Percentiles rank a stretch among this genome's conserved stretches.
phyloP scores from a whole-genome alignment of 1,284 basidiomycete species.

The Apiotrichum gamsii region DNA sequence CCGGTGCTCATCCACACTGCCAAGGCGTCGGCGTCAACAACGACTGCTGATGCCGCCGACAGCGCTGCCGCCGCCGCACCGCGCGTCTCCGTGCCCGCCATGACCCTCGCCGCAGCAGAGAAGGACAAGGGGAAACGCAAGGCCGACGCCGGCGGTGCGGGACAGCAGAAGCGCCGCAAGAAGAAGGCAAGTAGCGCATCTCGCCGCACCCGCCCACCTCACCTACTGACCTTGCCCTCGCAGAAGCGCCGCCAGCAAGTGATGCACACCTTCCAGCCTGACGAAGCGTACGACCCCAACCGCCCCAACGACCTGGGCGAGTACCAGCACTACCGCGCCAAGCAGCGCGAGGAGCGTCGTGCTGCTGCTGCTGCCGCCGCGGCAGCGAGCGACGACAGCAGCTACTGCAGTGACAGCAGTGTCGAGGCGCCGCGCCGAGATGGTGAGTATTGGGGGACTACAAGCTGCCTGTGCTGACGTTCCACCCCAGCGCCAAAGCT shows the following conservation, averaged over 20 bases:
- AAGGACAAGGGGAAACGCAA: constrained; percentile 16
- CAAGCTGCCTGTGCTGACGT: constrained; percentile 8
- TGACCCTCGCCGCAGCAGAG: constrained; percentile 31
- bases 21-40: not conserved
- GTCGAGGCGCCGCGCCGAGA: constrained; percentile 43
- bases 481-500: constrained; percentile 43
- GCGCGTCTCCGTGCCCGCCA: constrained; percentile 32
- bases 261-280: constrained; percentile 40
- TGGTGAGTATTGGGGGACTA: too few species aligned
- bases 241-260: constrained; percentile 15
- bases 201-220: not conserved
- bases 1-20: constrained; percentile 4
- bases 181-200: constrained; percentile 27
- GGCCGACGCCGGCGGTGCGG: constrained; percentile 9
- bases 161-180: constrained; percentile 34
- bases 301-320: constrained; percentile 46
- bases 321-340: constrained; percentile 42
- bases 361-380: constrained; percentile 28
- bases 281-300: constrained; percentile 46
- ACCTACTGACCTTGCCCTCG: not conserved
- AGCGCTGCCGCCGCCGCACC: not conserved
- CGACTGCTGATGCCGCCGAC: not conserved
- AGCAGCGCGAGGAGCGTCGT: constrained; percentile 31
- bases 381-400: constrained; percentile 30
- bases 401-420: constrained; percentile 40